A percentile compares a stretch with the other conserved stretches of the same genome.
Conservation (phyloP, 1,284 basidiomycete species). For the Pascua sp. region DNA sequence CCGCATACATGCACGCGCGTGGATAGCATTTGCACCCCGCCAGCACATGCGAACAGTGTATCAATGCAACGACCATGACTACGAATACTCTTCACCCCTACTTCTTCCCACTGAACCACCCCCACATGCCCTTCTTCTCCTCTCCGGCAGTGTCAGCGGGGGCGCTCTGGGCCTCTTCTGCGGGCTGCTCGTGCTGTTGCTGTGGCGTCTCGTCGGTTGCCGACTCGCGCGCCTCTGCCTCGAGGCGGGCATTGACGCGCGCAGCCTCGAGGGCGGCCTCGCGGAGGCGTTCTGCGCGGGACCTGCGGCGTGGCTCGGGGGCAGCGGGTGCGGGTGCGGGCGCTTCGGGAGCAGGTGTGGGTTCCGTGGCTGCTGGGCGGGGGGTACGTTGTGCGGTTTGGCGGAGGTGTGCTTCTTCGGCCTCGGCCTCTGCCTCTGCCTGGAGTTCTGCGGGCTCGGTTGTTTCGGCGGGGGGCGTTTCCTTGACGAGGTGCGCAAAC, state of each 20-base stretch:
- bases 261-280: slow-evolving; percentile 7
- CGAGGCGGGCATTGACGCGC: not conserved
- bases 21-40: too few relatives aligned
- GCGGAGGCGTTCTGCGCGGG: slow-evolving; percentile 1
- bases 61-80: slow-evolving; percentile 1
- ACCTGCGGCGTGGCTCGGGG: not conserved
- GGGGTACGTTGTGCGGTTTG: not conserved
- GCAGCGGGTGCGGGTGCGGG: not conserved
- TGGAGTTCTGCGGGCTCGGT: slow-evolving; percentile 13
- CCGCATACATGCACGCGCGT: too few relatives aligned
- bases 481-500: slow-evolving; percentile 6
- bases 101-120: slow-evolving; percentile 3
- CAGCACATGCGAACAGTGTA: slow-evolving; percentile 1
- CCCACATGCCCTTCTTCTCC: slow-evolving; percentile 1
- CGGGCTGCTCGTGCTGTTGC: not conserved
- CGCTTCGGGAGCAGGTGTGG: not conserved
- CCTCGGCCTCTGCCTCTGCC: slow-evolving; percentile 14
- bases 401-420: not conserved
- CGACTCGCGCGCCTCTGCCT: not conserved
- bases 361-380: not conserved
- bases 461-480: slow-evolving; percentile 6
- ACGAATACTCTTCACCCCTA: not conserved
- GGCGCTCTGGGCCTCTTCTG: not conserved
- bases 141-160: not conserved
- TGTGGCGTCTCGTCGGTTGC: not conserved